Base-by-base conservation (phyloP, 306 rosid genomes). In the Alnus glutinosa region DNA sequence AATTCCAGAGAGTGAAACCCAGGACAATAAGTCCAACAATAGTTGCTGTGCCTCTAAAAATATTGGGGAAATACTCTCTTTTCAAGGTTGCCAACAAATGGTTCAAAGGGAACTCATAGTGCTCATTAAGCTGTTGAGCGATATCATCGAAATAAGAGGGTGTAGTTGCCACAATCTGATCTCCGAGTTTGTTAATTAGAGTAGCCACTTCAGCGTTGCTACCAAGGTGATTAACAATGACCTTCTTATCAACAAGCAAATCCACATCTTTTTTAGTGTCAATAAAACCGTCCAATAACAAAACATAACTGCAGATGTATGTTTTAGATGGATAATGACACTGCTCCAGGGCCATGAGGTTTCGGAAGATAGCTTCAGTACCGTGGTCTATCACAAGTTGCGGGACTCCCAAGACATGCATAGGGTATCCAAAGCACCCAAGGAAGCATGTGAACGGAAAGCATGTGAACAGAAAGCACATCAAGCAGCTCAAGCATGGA, bases 331-430 rank as follows among this genome's bases (percentile, higher is more conserved):
- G 54, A 49, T 49, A 49, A 49, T 49, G 54, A 7, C 54, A 10
- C 54, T 49, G 54, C 54, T 49, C 54, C 14, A 84, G 36, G n/a
- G 87, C 85, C 79, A 80, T 77, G 5, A 84, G 18, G 49, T 84
- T 84, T 55, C 82, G 54, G 54, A 49, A 49, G 10, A 49, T 12
- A 10, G 2, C 14, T 12, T 49, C 54, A 49, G 54, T 49, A 0
- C 0, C 2, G 14, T 10, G 2, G 3, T 49, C 54, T 49, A 49
- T 12, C 54, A 49, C 54, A 49, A 49, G 14, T 49, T 49, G 54
- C 3, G 54, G 15, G 3, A 49, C 54, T 48, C 9, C 13, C 52
- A 48, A 48, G 13, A 2, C 7, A 67, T 69, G 7, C 37, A 49
- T 18, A 8, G n/a, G 12, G 36, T 39, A 74, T 7, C 19, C 68